Base-by-base conservation (phyloP, 768 basidiomycete species). In the Serendipita indica region DNA sequence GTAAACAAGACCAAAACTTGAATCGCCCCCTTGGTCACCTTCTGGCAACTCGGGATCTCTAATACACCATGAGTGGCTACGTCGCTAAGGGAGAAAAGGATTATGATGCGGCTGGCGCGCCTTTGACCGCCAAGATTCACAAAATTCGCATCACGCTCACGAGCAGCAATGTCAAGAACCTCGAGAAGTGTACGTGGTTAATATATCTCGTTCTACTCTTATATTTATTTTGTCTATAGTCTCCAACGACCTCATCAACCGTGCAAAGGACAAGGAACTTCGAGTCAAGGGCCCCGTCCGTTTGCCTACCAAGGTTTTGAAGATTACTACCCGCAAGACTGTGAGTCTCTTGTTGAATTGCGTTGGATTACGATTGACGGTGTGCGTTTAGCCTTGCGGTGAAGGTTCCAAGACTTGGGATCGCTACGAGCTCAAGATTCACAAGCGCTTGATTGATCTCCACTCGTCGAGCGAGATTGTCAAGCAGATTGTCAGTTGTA, bases 341-440 rank as follows among this genome's bases (percentile, higher is more conserved):
- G 92, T 92, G 62, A 64, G 88, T 78, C 6, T 27, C 32, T 3
- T 3, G 25, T 22, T 18, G 28, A 12, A 18, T 43, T 43, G n/a
- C 41, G 41, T 43, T 43, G 6, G n/a, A 3, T 43, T 54, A 16
- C 22, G 25, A 18, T 25, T 39, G 18, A 27, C 18, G 5, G 10
- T 3, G 6, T 34, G n/a, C n/a, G 39, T 61, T 6, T 66, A 96
- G 89, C 89, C 96, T 74, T 98, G 96, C 70, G 96, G 96, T 89
- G 96, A 98, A 75, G 96, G 96, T 79, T 97, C 96, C 66, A 99
- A 99, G 84, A 99, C 96, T 70, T 99, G 96, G 96, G 96, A 99
- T 75, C 84, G 89, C 67, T 98, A 92, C 75, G 94, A 99, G 76
- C 84, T 99, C 76, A 93, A 93, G 79, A 79, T 99, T 62, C 94